Conservation (phyloP, 1,284 basidiomycete species). For the Cryptococcus sp. region DNA sequence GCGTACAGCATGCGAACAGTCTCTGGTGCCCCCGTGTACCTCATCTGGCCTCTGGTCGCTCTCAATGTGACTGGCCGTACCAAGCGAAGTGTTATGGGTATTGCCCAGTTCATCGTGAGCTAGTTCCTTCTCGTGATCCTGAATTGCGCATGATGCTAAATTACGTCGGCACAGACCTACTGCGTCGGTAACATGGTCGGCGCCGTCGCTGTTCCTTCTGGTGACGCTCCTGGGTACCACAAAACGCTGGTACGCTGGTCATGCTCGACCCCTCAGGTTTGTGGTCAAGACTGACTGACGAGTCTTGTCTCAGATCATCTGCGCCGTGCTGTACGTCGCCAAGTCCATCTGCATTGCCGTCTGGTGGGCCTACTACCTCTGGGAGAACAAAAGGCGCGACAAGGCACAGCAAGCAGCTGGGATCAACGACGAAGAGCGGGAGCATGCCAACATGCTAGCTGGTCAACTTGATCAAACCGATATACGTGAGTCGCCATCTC, state of each 20-base stretch:
- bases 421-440: conserved; percentile 23
- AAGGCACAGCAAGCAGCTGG: conserved; percentile 24
- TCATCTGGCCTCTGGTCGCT: conserved; percentile 36
- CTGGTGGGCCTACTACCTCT: conserved; percentile 32
- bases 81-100: conserved; percentile 33
- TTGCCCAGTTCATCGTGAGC: conserved; percentile 18
- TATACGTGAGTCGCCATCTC: conserved; percentile 13
- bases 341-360: conserved; percentile 17
- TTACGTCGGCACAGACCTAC: conserved; percentile 15
- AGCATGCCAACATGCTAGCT: conserved; percentile 23
- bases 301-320: conserved; percentile 8
- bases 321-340: conserved; percentile 19
- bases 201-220: conserved; percentile 21
- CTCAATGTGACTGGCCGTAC: conserved; percentile 37
- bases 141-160: neutral
- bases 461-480: conserved; percentile 39
- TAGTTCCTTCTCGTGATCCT: neutral
- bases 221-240: conserved; percentile 29
- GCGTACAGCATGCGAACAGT: conserved; percentile 23
- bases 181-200: conserved; percentile 37
- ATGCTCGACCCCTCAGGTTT: conserved; percentile 3
- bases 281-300: neutral
- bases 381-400: conserved; percentile 29
- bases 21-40: conserved; percentile 27
- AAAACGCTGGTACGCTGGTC: conserved; percentile 10